Conservation (phyloP, 805 yeast species). For the Monosporozyma unispora region DNA sequence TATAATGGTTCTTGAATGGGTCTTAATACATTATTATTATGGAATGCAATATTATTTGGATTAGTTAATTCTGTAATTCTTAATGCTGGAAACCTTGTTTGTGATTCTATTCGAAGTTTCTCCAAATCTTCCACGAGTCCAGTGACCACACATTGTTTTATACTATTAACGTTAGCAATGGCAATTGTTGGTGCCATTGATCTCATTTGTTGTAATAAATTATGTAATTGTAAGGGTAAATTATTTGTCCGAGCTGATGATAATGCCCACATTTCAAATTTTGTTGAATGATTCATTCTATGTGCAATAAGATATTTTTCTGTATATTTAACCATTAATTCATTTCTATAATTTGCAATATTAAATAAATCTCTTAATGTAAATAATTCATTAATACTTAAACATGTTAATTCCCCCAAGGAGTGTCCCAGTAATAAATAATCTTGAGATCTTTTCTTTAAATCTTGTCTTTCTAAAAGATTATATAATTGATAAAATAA, state of each 20-base stretch:
- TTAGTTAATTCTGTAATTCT: constrained; percentile 25
- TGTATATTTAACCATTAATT: constrained; percentile 27
- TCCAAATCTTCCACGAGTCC: constrained; percentile 25
- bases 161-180: constrained; percentile 27
- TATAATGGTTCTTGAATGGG: constrained; percentile 28
- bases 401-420: constrained; percentile 28
- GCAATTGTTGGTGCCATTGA: constrained; percentile 15
- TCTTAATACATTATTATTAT: constrained; percentile 25
- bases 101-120: constrained; percentile 17
- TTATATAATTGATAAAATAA: constrained; percentile 20
- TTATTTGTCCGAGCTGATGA: constrained; percentile 23
- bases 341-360: constrained; percentile 28
- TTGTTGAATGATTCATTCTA: constrained; percentile 17
- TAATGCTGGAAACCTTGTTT: constrained; percentile 15
- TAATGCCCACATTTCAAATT: constrained; percentile 28
- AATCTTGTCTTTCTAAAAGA: neutral
- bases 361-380: constrained; percentile 22
- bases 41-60: constrained; percentile 29
- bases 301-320: constrained; percentile 20
- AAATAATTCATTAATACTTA: constrained; percentile 22
- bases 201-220: constrained; percentile 10
- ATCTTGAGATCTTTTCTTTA: neutral
- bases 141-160: constrained; percentile 28
- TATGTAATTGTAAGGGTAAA: constrained; percentile 19
- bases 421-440: constrained; percentile 28